These are phyloP conservation scores for Acacia acuminata DNA, from an alignment of 306 rosid genomes.

Conservation along the genomic window DNA sequence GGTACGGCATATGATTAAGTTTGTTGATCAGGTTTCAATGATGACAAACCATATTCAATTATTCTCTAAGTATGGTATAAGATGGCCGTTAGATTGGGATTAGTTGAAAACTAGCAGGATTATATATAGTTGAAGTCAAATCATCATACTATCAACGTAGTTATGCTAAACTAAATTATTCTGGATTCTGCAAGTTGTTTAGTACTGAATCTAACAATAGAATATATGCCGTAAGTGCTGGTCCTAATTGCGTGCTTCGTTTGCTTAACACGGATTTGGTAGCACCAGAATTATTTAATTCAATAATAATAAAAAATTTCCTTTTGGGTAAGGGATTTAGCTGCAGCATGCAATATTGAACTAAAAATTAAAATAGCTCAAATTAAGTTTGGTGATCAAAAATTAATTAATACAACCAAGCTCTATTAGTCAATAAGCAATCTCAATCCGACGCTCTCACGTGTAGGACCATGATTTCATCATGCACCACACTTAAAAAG, in stretches of 20 bases:
- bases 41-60: slow-evolving; percentile 23
- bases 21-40: slow-evolving; percentile 6
- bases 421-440: neutral
- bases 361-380: neutral
- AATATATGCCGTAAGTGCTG: slow-evolving; percentile 21
- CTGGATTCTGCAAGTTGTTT: slow-evolving; percentile 18
- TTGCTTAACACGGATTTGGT: slow-evolving; percentile 19
- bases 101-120: slow-evolving; percentile 3
- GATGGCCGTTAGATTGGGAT: neutral
- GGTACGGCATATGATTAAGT: slow-evolving; percentile 4
- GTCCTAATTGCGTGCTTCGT: neutral
- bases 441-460: slow-evolving; percentile 35
- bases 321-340: neutral
- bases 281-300: neutral
- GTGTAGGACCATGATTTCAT: slow-evolving; percentile 47
- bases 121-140: slow-evolving; percentile 36
- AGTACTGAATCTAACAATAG: slow-evolving; percentile 23
- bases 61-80: neutral
- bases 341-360: neutral
- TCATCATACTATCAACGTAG: slow-evolving; percentile 14
- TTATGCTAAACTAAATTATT: neutral
- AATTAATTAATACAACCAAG: slow-evolving; percentile 9
- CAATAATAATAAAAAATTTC: neutral
- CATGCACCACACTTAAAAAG: neutral
- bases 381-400: slow-evolving; percentile 15